These are phyloP conservation scores for Auricularia sp. DNA, from an alignment of 768 basidiomycete species.

Conservation along the genomic window DNA sequence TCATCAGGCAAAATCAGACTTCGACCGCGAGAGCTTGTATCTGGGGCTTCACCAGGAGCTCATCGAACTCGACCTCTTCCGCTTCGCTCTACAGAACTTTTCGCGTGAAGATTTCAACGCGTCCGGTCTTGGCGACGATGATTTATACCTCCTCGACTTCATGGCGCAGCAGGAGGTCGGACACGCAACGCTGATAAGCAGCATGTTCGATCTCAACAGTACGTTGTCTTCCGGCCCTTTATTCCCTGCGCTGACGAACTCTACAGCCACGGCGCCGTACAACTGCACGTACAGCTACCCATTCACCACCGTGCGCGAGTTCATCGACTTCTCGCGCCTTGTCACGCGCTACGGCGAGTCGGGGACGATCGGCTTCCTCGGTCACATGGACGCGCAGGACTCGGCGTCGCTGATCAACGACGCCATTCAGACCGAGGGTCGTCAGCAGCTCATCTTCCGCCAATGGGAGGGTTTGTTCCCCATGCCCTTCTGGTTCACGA, in stretches of 20 bases:
- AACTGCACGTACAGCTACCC: constrained; percentile 49
- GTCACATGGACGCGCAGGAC: constrained; percentile 48
- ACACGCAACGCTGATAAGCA: constrained; percentile 43
- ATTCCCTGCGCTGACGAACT: constrained; percentile 3
- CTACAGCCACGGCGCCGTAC: constrained; percentile 31
- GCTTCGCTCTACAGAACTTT: constrained; percentile 45
- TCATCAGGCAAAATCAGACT: background rate
- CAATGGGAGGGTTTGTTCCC: constrained; percentile 54
- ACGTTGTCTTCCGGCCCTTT: constrained; percentile 7
- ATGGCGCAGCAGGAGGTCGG: constrained; percentile 59
- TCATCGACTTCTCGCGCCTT: constrained; percentile 44
- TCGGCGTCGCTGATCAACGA: constrained; percentile 43
- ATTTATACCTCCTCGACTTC: constrained; percentile 45
- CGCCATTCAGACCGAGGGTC: constrained; percentile 48
- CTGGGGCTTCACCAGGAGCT: constrained; percentile 54
- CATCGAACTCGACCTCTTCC: constrained; percentile 52
- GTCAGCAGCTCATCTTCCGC: constrained; percentile 58
- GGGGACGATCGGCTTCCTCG: constrained; percentile 55
- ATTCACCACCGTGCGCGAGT: constrained; percentile 46
- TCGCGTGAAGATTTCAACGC: constrained; percentile 43
- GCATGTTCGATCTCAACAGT: constrained; percentile 34
- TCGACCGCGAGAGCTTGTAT: constrained; percentile 13
- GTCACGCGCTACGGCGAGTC: constrained; percentile 47
- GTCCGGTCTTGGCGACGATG: constrained; percentile 41
- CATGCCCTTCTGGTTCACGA: constrained; percentile 41